Conservation (phyloP, 2,329 filamentous ascomycete species). For the Cladobotryum mycophilum region DNA sequence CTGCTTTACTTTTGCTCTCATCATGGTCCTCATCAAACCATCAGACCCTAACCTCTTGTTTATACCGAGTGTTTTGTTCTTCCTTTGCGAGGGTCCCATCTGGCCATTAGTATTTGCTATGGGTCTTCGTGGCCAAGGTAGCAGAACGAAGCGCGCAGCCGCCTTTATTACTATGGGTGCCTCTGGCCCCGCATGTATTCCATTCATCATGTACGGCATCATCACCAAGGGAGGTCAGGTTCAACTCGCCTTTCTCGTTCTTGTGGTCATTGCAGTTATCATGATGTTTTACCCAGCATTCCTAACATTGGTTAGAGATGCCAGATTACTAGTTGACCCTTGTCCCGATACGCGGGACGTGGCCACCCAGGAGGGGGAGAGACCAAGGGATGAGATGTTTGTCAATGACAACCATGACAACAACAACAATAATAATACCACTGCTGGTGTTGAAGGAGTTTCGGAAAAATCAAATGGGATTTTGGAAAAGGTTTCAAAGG, state of each 20-base stretch:
- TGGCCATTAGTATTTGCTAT: slow-evolving; percentile 79
- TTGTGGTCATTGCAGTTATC: slow-evolving; percentile 45
- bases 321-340: slow-evolving; percentile 37
- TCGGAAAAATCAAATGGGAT: slow-evolving; percentile 18
- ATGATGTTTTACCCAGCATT: slow-evolving; percentile 45
- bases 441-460: slow-evolving; percentile 4
- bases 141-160: slow-evolving; percentile 72
- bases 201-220: slow-evolving; percentile 66
- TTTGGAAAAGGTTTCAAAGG: slow-evolving; percentile 20
- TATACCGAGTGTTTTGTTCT: slow-evolving; percentile 61
- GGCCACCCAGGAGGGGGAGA: slow-evolving; percentile 16
- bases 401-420: slow-evolving; percentile 11
- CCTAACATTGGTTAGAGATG: slow-evolving; percentile 41
- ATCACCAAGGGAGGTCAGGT: slow-evolving; percentile 54
- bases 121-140: slow-evolving; percentile 71
- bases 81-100: slow-evolving; percentile 76
- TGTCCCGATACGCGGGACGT: slow-evolving; percentile 18
- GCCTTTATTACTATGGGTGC: slow-evolving; percentile 73
- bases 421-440: background rate
- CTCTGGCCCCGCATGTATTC: slow-evolving; percentile 66
- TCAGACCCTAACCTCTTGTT: slow-evolving; percentile 43
- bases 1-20: slow-evolving; percentile 51
- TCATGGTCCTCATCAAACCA: slow-evolving; percentile 41
- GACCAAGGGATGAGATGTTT: slow-evolving; percentile 10
- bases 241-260: slow-evolving; percentile 58